Conservation (phyloP, 139 green algal species). For the Chlorella sp. region DNA sequence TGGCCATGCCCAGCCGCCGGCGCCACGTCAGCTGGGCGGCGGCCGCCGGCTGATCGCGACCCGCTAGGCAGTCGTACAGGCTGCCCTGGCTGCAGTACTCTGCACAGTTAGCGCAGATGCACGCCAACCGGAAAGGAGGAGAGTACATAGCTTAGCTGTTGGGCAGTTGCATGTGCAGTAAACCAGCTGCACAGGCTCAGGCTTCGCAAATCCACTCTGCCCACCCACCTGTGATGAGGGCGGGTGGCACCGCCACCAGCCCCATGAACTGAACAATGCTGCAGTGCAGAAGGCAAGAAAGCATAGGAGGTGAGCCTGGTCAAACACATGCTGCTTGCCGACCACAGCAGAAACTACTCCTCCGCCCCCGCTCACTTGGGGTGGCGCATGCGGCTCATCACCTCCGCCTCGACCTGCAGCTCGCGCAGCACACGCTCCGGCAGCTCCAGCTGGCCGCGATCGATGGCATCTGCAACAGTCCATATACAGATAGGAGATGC, state of each 20-base stretch:
- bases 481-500: too few species aligned
- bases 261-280: not conserved
- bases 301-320: too few species aligned
- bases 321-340: too few species aligned
- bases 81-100: not conserved
- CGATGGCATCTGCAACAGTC: too few species aligned
- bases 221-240: not conserved
- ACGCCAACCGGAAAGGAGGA: too few species aligned
- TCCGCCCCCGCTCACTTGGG: not conserved
- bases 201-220: too few species aligned
- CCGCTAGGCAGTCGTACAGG: not conserved
- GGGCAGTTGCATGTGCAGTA: too few species aligned
- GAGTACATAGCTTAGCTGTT: too few species aligned
- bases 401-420: not conserved
- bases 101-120: too few species aligned
- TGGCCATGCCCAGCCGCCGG: not conserved
- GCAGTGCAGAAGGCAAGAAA: too few species aligned
- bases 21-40: not conserved
- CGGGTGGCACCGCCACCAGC: not conserved
- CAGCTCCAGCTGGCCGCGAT: not conserved
- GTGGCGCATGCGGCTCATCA: not conserved
- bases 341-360: too few species aligned
- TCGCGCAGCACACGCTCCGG: not conserved
- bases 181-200: too few species aligned
- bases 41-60: not conserved